These are phyloP conservation scores for Russula sp. DNA, from an alignment of 768 basidiomycete genomes.

Conservation along the genomic window DNA sequence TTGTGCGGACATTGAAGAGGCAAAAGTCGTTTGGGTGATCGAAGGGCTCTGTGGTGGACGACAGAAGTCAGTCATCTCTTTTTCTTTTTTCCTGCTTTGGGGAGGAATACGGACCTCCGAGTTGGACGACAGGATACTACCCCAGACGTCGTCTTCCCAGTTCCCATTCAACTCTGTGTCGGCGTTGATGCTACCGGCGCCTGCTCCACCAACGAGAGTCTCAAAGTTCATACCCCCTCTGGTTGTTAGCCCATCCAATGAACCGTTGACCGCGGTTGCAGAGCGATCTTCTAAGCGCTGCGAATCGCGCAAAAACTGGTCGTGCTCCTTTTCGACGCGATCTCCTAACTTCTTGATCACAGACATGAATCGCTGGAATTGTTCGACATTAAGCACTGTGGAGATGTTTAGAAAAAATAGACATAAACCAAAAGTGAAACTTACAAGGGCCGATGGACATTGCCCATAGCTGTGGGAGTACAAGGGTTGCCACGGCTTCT, in stretches of 20 bases:
- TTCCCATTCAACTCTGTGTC: conserved; percentile 44
- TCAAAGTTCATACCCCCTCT: conserved; percentile 78
- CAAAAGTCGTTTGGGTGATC: conserved; percentile 31
- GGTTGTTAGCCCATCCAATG: conserved; percentile 36
- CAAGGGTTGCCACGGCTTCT: conserved; percentile 66
- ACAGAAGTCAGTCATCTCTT: not conserved
- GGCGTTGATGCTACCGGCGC: conserved; percentile 46
- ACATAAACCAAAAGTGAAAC: conserved; percentile 19
- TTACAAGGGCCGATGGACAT: conserved; percentile 95
- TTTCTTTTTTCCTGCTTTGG: not conserved
- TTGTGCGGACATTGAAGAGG: conserved; percentile 28
- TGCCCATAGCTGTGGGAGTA: conserved; percentile 71
- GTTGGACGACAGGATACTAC: conserved; percentile 59
- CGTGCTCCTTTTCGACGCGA: conserved; percentile 90
- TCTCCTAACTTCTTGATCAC: conserved; percentile 75
- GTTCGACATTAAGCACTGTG: conserved; percentile 72
- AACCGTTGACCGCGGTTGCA: conserved; percentile 43
- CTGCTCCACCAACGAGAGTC: conserved; percentile 68
- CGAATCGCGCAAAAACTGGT: conserved; percentile 88
- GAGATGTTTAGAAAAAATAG: not conserved
- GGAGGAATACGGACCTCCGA: conserved; percentile 35
- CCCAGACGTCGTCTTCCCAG: conserved; percentile 88
- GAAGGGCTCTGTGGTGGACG: conserved; percentile 34
- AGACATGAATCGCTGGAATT: conserved; percentile 91
- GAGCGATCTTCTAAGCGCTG: conserved; percentile 85